Base-by-base conservation (phyloP, 805 yeast species). In the Jamesozyma piceae region DNA sequence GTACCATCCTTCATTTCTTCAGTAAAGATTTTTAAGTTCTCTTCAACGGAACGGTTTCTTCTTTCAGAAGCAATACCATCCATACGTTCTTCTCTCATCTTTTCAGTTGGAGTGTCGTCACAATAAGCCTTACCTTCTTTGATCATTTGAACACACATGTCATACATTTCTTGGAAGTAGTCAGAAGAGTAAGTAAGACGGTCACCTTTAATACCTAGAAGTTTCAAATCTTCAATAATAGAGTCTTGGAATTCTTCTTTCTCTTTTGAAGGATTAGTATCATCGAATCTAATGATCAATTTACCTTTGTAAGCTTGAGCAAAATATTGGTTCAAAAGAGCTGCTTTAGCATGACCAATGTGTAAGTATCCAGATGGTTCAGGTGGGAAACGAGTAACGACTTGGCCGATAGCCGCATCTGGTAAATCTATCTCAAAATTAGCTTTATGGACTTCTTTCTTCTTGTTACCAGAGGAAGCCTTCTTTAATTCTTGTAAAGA, bases 331-430 rank as follows among this genome's bases (percentile, higher is more conserved):
- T 92, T 92, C 63, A 92, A 75, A 45, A 92, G 74, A 43, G 99
- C 99, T 48, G 98, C 98, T 68, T 92, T 92, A 47, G 95, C 98
- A 63, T 92, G 99, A 54, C 99, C 98, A 63, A 92, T 90, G 63
- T 92, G 98, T 58, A 92, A 73, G 61, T 80, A 92, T 53, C 98
- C 98, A 66, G 94, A 90, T 34, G 98, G 98, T 68, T 92, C 98
- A 5, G 98, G 98, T 37, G 99, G 98, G 79, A 92, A 92, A 70
- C 99, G 83, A 42, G 98, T 94, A 42, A 94, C 97, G 44, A 92
- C 99, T 67, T 89, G 72, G 51, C 99, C 99, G 44, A 82, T 79
- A 57, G 75, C 79, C 45, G 99, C 99, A 62, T 80, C 94, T 46
- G 83, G 84, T 52, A 92, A 77, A 57, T 86, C 92, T 58, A 92